phyloP scores from a whole-genome alignment of 2,329 filamentous ascomycete genomes.

The Colletotrichum sidae region DNA sequence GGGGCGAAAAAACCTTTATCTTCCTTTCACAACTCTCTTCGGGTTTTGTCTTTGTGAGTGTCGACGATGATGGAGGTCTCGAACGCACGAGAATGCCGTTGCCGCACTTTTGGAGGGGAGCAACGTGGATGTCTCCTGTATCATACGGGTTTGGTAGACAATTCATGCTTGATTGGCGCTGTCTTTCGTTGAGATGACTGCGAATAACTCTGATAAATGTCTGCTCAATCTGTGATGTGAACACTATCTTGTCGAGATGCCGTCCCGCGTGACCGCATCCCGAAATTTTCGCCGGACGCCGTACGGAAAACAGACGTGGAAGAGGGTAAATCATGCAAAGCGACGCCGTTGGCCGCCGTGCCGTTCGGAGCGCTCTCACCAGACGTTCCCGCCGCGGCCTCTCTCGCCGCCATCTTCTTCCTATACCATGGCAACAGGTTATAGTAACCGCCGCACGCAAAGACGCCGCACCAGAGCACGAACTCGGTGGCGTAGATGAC shows the following conservation, averaged over 20 bases:
- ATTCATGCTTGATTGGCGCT: background rate
- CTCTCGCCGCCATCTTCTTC: conserved; percentile 44
- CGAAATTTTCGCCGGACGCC: conserved; percentile 49
- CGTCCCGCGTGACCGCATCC: background rate
- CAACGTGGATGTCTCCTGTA: conserved; percentile 20
- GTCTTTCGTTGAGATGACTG: too few species aligned
- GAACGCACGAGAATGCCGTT: too few species aligned
- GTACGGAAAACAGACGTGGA: conserved; percentile 75
- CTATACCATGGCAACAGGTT: conserved; percentile 70
- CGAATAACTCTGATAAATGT: background rate
- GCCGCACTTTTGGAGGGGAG: background rate
- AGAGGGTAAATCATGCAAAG: conserved; percentile 63
- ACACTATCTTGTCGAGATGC: background rate
- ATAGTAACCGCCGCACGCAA: conserved; percentile 73
- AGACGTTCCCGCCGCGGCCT: conserved; percentile 7
- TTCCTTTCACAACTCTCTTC: background rate
- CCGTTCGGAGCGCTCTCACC: background rate
- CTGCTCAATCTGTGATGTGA: too few species aligned
- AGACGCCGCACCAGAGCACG: conserved; percentile 74
- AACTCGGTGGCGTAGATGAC: conserved; percentile 76
- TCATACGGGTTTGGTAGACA: conserved; percentile 33
- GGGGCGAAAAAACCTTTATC: background rate
- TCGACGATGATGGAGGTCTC: too few species aligned
- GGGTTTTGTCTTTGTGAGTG: too few species aligned
- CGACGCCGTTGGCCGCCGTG: conserved; percentile 41